These are phyloP conservation scores for Bipolaris victoriae DNA, from an alignment of 2,329 filamentous ascomycete genomes.

Conservation along the genomic window DNA sequence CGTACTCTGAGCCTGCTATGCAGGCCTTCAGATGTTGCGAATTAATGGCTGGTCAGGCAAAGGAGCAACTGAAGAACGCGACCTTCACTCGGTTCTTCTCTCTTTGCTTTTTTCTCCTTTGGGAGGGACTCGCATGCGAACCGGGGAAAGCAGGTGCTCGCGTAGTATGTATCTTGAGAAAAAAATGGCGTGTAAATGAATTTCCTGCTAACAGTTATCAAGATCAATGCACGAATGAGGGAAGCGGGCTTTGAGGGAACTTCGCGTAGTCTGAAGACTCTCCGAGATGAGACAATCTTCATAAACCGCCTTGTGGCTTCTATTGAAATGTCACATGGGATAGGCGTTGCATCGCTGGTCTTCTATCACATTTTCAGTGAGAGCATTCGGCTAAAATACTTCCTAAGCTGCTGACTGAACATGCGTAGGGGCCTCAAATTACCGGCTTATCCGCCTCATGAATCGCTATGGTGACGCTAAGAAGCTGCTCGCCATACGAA, in stretches of 20 bases:
- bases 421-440: not conserved
- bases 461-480: not conserved
- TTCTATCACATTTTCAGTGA: constrained; percentile 1
- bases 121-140: constrained; percentile 1
- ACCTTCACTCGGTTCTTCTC: constrained; percentile 2
- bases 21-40: not conserved
- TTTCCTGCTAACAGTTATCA: not conserved
- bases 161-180: not conserved
- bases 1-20: not conserved
- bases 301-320: constrained; percentile 1
- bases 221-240: not conserved
- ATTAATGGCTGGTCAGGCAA: not conserved
- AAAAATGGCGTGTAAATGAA: not conserved
- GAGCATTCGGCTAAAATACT: not conserved
- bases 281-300: not conserved
- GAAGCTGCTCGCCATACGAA: not conserved
- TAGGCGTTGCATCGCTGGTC: not conserved
- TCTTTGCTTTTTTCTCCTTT: constrained; percentile 4
- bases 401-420: not conserved
- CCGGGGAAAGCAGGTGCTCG: not conserved
- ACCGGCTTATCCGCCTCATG: constrained; percentile 1
- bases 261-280: not conserved
- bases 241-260: constrained; percentile 1
- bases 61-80: not conserved
- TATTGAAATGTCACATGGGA: not conserved